Percentiles rank a stretch among this genome's conserved stretches.
These are phyloP conservation scores for Rhynchospora tenuis DNA, from an alignment of 176 grass and related monocot genomes.

Conservation along the genomic window DNA sequence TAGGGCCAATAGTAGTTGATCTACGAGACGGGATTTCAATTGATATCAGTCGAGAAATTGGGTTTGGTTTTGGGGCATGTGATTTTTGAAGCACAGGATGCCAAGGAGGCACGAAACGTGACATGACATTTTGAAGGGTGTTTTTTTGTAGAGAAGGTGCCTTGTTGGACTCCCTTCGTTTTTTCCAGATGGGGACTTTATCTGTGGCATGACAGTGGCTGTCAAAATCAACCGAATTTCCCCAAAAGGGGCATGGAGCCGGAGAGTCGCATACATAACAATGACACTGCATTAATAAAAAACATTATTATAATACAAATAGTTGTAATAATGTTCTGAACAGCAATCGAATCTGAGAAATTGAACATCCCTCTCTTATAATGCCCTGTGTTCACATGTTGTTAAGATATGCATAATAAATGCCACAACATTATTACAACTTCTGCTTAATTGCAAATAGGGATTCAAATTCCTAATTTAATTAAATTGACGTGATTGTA, in stretches of 20 bases:
- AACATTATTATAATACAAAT: conserved; percentile 22
- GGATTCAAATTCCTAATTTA: background rate
- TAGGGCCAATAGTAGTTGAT: conserved; percentile 26
- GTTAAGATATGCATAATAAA: no score
- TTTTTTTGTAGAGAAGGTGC: conserved; percentile 28
- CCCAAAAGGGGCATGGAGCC: conserved; percentile 87
- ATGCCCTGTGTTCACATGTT: background rate
- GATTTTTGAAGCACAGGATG: background rate
- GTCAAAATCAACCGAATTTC: conserved; percentile 24
- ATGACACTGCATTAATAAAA: conserved; percentile 80
- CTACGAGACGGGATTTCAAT: background rate
- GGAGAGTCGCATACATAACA: conserved; percentile 86
- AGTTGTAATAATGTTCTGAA: no score
- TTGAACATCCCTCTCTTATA: background rate
- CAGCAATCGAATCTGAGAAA: background rate
- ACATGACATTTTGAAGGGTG: conserved; percentile 20
- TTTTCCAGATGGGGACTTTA: conserved; percentile 56
- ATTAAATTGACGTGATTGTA: background rate
- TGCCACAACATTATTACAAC: background rate
- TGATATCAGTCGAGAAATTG: background rate
- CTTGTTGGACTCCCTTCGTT: conserved; percentile 47
- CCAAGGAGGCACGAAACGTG: background rate
- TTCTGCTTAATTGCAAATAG: background rate
- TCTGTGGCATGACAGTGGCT: conserved; percentile 91
- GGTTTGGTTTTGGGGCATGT: background rate